Base-by-base conservation (phyloP, 2,329 filamentous ascomycete species). In the Xylariaceae sp. region DNA sequence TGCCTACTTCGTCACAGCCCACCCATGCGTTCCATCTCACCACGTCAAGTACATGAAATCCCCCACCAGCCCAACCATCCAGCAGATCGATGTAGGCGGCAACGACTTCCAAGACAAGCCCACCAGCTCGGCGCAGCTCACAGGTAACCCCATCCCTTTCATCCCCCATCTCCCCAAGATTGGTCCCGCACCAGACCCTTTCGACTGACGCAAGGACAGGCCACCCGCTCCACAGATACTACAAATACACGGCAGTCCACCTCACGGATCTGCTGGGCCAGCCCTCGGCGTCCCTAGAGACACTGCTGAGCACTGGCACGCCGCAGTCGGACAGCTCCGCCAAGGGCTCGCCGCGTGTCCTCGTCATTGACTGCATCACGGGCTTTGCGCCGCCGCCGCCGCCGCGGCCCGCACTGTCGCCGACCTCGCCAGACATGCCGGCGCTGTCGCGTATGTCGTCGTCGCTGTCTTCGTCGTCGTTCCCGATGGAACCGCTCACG, bases 311-410 rank as follows among this genome's bases (percentile, higher is more conserved):
- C n/a, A 56, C 53, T 29, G 52, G 46, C 36, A 54, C 53, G 28
- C 57, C 40, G 33, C 50, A 48, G 38, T 53, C 48, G 45, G 24
- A 48, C 45, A 29, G 41, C 29, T 31, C 29, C 26, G 27, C 45
- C 4, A 54, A 51, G 24, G 54, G 47, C 19, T 43, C 52, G 2
- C 56, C 64, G 22, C 54, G 59, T 18, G 72, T 79, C 11, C 64
- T 80, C 0, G 70, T 81, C 5, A 70, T 80, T 25, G 76, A 81
- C 55, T 80, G 77, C 52, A 74, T 77, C 47, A 77, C 72, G 6
- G 69, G 67, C 35, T 67, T 74, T 42, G 50, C 57, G 25, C 60
- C 57, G n/a, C 56, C 61, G 38, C n/a, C n/a, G n/a, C n/a, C n/a
- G n/a, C n/a, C n/a, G n/a, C n/a, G n/a, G n/a, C n/a, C n/a, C n/a